These are phyloP conservation scores for Salvia hispanica DNA, from an alignment of 257 asterid species.

Conservation along the genomic window DNA sequence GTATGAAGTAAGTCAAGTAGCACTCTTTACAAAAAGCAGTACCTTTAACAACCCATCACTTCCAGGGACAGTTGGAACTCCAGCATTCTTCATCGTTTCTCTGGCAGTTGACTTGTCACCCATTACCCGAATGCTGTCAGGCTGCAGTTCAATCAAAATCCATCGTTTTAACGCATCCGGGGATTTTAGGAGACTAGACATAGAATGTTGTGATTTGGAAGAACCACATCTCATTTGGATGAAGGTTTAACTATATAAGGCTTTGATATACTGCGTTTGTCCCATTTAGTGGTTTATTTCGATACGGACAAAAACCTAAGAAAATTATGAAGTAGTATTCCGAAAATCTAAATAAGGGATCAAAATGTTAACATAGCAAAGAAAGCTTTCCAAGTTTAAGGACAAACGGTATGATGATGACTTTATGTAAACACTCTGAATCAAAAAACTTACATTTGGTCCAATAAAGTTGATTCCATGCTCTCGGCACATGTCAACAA, in stretches of 20 bases:
- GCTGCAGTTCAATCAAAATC: slow-evolving; percentile 55
- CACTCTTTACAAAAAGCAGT: slow-evolving; percentile 26
- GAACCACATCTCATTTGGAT: background rate
- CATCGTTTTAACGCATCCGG: background rate
- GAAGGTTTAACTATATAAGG: background rate
- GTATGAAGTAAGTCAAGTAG: background rate
- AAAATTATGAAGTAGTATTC: background rate
- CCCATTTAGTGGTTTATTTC: background rate
- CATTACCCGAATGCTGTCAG: slow-evolving; percentile 95
- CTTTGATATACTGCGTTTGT: background rate
- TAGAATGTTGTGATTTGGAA: slow-evolving; percentile 12
- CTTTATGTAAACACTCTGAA: background rate
- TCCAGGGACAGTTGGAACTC: slow-evolving; percentile 99
- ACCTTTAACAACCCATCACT: slow-evolving; percentile 92
- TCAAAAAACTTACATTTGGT: slow-evolving; percentile 63
- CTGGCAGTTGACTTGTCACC: slow-evolving; percentile 99
- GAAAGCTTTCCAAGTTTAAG: background rate
- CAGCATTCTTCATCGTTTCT: slow-evolving; percentile 98
- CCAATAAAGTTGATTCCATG: slow-evolving; percentile 95
- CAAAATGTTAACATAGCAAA: background rate
- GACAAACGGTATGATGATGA: background rate
- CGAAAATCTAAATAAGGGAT: background rate
- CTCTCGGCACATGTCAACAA: slow-evolving; percentile 93
- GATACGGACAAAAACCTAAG: background rate
- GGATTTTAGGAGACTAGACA: background rate